These are phyloP conservation scores for Myochromella boudieri DNA, from an alignment of 768 basidiomycete genomes.

Conservation along the genomic window DNA sequence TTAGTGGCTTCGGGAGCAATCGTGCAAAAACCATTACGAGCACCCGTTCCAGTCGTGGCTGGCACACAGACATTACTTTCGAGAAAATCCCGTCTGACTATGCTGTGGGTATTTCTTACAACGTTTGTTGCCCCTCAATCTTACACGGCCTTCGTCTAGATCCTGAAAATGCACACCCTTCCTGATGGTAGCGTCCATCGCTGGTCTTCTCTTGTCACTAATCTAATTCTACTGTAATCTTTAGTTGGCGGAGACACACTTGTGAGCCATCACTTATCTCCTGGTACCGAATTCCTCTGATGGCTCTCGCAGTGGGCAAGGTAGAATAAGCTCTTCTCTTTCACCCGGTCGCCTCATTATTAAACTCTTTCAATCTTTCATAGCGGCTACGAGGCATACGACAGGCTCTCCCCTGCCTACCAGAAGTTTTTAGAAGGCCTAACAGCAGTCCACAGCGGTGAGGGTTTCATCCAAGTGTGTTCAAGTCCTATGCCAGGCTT, in stretches of 20 bases:
- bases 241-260: conserved; percentile 43
- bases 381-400: conserved; percentile 63
- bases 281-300: neutral
- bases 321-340: conserved; percentile 16
- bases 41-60: conserved; percentile 40
- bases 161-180: conserved; percentile 41
- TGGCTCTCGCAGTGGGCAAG: conserved; percentile 35
- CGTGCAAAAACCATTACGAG: conserved; percentile 32
- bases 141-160: conserved; percentile 15
- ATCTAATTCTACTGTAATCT: conserved; percentile 9
- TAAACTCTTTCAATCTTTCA: conserved; percentile 16
- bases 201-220: neutral
- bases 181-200: conserved; percentile 27
- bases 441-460: conserved; percentile 52
- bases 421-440: conserved; percentile 57
- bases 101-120: conserved; percentile 28
- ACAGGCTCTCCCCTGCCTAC: conserved; percentile 55
- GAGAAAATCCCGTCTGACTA: conserved; percentile 62
- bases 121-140: neutral
- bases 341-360: neutral
- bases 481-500: neutral
- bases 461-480: conserved; percentile 38
- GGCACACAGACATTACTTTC: conserved; percentile 63
- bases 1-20: conserved; percentile 26
- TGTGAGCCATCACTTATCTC: conserved; percentile 38